Conservation (phyloP, 345 rosid species). For the Lepidium sativum region DNA sequence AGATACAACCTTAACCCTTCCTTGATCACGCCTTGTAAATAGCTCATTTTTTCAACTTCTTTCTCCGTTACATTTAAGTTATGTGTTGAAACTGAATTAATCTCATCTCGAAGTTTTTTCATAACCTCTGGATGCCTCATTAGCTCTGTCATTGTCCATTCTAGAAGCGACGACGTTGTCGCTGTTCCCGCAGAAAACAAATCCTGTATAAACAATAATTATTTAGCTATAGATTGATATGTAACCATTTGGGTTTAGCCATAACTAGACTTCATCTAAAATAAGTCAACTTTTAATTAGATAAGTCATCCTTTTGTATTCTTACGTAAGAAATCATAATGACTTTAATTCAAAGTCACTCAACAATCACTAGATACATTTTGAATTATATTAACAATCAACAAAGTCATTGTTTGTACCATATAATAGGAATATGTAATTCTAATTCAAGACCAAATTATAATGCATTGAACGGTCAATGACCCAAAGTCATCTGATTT, state of each 20-base stretch:
- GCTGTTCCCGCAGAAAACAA: constrained; percentile 23
- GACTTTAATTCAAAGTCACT: no score
- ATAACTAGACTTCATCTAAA: neutral
- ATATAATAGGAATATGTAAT: no score
- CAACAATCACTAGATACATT: no score
- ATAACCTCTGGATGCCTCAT: constrained; percentile 17
- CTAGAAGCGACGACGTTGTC: constrained; percentile 17
- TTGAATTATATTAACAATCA: no score
- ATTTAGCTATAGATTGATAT: neutral
- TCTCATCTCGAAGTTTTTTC: constrained; percentile 20
- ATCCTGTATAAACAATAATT: constrained; percentile 11
- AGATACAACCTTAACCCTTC: constrained; percentile 28
- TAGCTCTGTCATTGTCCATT: constrained; percentile 35
- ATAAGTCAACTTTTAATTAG: no score
- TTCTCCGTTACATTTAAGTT: neutral
- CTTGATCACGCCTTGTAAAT: constrained; percentile 23
- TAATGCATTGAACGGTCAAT: no score
- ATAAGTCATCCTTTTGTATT: no score
- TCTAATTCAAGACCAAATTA: no score
- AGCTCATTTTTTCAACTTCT: constrained; percentile 18
- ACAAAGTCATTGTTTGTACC: no score
- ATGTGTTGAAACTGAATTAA: neutral
- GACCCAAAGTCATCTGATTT: no score
- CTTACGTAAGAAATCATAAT: no score
- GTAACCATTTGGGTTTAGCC: neutral